These are phyloP conservation scores for Camptophora hylomeconis DNA, from an alignment of 2,329 filamentous ascomycete genomes.

Conservation along the genomic window DNA sequence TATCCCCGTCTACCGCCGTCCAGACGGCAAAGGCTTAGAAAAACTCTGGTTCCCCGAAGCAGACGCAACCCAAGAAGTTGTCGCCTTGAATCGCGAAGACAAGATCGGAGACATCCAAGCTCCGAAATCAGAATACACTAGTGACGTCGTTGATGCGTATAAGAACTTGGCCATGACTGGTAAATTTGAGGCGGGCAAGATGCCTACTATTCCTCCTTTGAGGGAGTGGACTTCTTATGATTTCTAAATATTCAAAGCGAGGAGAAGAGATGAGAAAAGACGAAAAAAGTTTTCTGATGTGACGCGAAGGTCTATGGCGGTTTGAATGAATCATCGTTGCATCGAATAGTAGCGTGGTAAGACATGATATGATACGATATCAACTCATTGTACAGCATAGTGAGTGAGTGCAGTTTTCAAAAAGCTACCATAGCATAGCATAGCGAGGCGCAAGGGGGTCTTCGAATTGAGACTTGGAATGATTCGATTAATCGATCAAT, in stretches of 20 bases:
- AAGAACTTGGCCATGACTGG: constrained; percentile 51
- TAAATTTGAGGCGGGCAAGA: constrained; percentile 51
- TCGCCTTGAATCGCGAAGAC: constrained; percentile 36
- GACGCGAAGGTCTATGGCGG: too few species aligned
- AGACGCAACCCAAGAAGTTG: constrained; percentile 38
- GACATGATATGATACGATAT: too few species aligned
- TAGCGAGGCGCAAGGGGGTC: too few species aligned
- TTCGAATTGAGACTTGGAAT: too few species aligned
- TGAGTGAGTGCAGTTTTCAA: too few species aligned
- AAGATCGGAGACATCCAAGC: constrained; percentile 24
- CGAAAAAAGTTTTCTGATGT: constrained; percentile 1
- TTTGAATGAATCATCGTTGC: too few species aligned
- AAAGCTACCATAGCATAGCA: too few species aligned
- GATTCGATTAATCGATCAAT: too few species aligned
- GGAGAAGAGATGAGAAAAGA: neutral
- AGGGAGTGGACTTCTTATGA: constrained; percentile 64
- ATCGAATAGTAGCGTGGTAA: too few species aligned
- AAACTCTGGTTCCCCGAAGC: constrained; percentile 63
- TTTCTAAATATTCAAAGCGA: constrained; percentile 47
- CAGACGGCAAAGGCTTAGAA: constrained; percentile 43
- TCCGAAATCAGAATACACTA: constrained; percentile 44
- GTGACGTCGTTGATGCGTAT: constrained; percentile 49
- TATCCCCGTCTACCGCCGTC: constrained; percentile 37
- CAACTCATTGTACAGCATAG: too few species aligned
- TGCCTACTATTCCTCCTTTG: constrained; percentile 68